Base-by-base conservation (phyloP, 2,329 filamentous ascomycete genomes). In the Penicillium sclerotiorum region DNA sequence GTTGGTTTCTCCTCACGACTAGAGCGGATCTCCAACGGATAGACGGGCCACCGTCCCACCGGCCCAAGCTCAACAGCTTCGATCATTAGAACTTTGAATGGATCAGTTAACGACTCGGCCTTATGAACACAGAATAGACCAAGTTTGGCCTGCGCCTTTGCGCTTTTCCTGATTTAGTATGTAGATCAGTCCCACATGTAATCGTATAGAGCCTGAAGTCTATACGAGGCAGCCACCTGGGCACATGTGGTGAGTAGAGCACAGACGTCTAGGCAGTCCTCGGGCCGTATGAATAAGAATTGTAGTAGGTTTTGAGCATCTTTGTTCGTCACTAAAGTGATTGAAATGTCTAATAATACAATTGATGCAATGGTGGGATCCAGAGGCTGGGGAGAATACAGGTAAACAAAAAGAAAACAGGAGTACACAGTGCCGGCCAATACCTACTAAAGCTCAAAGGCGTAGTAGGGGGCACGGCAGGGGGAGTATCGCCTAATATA, bases 341-440 rank as follows among this genome's bases (percentile, higher is more conserved):
- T 50, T 50, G 41, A 58, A 55, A 59, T 57, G 51, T 55, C 55
- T 61, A 62, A 54, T 59, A 62, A 56, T 63, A 63, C 62, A 66
- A 61, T 60, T 63, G 60, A 61, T 62, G 53, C 53, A 57, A 32
- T 46, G 51, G 21, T 20, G 33, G 41, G 44, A 52, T 43, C 50
- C 43, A 53, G 30, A 39, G 43, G 48, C 51, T 45, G 48, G 52
- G 45, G 49, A 53, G 18, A 56, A 45, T 47, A 40, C 33, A 35
- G 32, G 55, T 37, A 50, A 49, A 51, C 47, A 51, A 35, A 50
- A 55, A 38, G 53, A 59, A 48, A 28, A n/a, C n/a, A 28, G 13
- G 25, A 28, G 25, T 48, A 53, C 45, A 53, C 32, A 51, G 21
- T 36, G 51, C 49, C 57, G 52, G 30, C 50, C 49, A 40, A 47